These are phyloP conservation scores for Xylaria sp. DNA, from an alignment of 2,329 filamentous ascomycete genomes.

Conservation along the genomic window DNA sequence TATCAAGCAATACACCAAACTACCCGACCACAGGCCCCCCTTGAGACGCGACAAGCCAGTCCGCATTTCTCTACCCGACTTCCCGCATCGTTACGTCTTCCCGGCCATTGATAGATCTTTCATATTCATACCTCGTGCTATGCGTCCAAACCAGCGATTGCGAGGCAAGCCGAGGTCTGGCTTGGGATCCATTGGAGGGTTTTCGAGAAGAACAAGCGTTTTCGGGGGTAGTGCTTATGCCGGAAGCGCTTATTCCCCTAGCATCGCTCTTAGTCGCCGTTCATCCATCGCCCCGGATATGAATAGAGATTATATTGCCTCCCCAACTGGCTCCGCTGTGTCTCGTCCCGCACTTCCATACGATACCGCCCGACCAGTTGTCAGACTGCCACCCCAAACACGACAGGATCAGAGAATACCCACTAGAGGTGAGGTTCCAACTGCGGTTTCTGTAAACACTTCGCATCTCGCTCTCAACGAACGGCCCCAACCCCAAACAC, in stretches of 20 bases:
- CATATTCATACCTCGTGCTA: constrained; percentile 94
- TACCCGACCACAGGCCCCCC: constrained; percentile 94
- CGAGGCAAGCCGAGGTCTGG: constrained; percentile 79
- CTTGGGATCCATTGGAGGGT: constrained; percentile 73
- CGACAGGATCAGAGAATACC: constrained; percentile 48
- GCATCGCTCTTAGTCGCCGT: constrained; percentile 85
- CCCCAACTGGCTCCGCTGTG: constrained; percentile 81
- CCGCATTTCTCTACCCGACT: constrained; percentile 86
- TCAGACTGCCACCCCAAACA: constrained; percentile 79
- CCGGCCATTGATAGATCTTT: constrained; percentile 91
- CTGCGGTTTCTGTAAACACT: constrained; percentile 38
- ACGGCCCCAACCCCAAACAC: constrained; percentile 66
- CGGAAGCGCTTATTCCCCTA: constrained; percentile 84
- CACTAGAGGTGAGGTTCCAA: constrained; percentile 41
- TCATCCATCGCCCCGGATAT: constrained; percentile 79
- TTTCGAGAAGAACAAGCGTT: constrained; percentile 84
- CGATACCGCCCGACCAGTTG: constrained; percentile 76
- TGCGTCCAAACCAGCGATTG: constrained; percentile 88
- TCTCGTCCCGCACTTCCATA: constrained; percentile 72
- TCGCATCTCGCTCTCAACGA: constrained; percentile 61
- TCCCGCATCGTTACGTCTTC: constrained; percentile 87
- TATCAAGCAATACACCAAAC: constrained; percentile 90
- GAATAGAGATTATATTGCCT: constrained; percentile 78
- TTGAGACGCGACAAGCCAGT: constrained; percentile 96
- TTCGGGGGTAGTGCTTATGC: constrained; percentile 75